phyloP scores from a whole-genome alignment of 805 yeast genomes.

The Candida qinlingensis region DNA sequence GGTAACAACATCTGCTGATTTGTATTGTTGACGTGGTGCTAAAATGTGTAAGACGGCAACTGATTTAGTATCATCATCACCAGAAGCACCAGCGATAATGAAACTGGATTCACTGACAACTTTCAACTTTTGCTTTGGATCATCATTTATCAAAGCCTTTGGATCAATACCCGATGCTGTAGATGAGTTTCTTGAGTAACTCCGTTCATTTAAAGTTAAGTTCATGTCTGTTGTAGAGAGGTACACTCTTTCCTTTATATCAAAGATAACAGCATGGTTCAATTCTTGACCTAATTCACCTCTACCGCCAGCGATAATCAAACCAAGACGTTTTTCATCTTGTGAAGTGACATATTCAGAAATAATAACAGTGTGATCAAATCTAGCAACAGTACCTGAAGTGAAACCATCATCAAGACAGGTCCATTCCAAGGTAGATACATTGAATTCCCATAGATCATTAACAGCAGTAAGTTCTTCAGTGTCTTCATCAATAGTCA shows the following conservation, averaged over 20 bases:
- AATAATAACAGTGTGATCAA: conserved; percentile 45
- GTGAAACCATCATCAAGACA: conserved; percentile 41
- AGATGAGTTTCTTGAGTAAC: conserved; percentile 3
- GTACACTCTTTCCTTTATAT: conserved; percentile 34
- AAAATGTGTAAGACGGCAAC: conserved; percentile 18
- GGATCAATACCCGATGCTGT: conserved; percentile 11
- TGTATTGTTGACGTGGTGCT: conserved; percentile 9
- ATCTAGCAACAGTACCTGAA: conserved; percentile 37
- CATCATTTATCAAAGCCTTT: neutral
- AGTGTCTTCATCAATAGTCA: conserved; percentile 34
- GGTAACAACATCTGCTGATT: conserved; percentile 1
- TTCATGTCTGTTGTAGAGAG: conserved; percentile 15
- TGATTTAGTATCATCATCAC: conserved; percentile 4
- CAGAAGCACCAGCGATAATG: conserved; percentile 14
- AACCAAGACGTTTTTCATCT: conserved; percentile 39
- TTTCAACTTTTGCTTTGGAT: conserved; percentile 10
- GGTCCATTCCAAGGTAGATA: conserved; percentile 48
- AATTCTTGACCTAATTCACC: conserved; percentile 29
- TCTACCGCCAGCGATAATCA: conserved; percentile 51
- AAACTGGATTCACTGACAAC: conserved; percentile 16
- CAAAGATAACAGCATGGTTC: conserved; percentile 35
- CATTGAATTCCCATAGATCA: conserved; percentile 66
- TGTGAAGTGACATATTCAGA: conserved; percentile 34
- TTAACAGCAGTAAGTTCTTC: conserved; percentile 43
- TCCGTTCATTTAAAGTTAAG: conserved; percentile 20